Evolutionary conservation across 305 asterid species (phyloP).

Genomic region (Salvia sclarea): DNA sequence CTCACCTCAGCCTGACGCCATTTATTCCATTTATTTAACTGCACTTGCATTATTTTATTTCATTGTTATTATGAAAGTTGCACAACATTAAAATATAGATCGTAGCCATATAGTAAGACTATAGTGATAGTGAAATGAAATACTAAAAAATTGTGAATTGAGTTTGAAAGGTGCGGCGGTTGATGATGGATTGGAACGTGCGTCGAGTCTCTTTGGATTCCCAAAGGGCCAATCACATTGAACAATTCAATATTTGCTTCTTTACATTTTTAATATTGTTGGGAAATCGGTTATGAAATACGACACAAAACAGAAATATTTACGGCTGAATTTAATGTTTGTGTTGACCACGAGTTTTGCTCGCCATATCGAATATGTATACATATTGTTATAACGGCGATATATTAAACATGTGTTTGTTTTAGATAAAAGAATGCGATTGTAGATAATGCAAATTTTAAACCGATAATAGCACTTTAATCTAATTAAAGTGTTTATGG

Average conservation of each 20-base stretch:
- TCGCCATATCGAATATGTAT: too few species aligned
- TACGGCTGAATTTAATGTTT: slow-evolving; percentile 8
- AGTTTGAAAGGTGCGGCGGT: slow-evolving; percentile 23
- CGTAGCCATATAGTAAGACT: background rate
- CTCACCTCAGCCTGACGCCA: slow-evolving; percentile 35
- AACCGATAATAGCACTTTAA: too few species aligned
- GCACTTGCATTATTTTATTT: background rate
- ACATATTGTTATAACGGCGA: background rate
- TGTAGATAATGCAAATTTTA: background rate
- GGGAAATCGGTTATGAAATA: background rate
- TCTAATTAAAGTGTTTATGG: too few species aligned
- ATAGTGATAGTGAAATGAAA: slow-evolving; percentile 27
- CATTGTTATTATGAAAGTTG: background rate
- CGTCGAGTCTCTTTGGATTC: slow-evolving; percentile 34
- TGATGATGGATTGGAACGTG: slow-evolving; percentile 27
- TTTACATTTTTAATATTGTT: background rate
- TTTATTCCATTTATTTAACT: background rate
- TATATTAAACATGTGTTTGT: background rate
- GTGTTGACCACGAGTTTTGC: background rate
- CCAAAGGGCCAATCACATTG: slow-evolving; percentile 21
- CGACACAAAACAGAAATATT: background rate
- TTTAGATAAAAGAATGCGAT: background rate
- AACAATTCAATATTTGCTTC: slow-evolving; percentile 24
- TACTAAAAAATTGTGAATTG: background rate
- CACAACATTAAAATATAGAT: background rate